These are phyloP conservation scores for Geoglossum glabrum DNA, from an alignment of 495 filamentous ascomycete genomes.

Conservation along the genomic window DNA sequence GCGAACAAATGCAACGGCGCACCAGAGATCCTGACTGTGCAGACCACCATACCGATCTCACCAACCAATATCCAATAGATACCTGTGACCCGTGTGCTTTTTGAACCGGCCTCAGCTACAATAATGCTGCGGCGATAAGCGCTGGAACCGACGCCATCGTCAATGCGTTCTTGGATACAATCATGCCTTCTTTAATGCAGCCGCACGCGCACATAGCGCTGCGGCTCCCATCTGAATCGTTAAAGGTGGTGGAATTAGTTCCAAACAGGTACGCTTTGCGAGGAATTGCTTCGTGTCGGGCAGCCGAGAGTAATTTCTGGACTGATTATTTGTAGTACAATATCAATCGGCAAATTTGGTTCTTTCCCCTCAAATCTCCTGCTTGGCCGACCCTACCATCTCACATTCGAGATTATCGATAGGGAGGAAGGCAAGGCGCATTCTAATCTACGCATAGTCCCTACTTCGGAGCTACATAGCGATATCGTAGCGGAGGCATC, in stretches of 20 bases:
- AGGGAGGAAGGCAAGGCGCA: constrained; percentile 31
- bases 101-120: no score
- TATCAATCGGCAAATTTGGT: constrained; percentile 79
- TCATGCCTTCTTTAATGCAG: constrained; percentile 31
- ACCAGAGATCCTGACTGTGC: not conserved
- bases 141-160: not conserved
- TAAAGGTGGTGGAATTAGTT: constrained; percentile 41
- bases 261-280: constrained; percentile 57
- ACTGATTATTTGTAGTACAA: constrained; percentile 31
- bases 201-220: constrained; percentile 44
- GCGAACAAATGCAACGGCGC: no score
- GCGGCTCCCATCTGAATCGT: constrained; percentile 43
- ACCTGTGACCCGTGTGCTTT: no score
- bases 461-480: constrained; percentile 61
- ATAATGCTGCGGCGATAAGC: not conserved
- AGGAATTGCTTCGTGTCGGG: constrained; percentile 7
- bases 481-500: constrained; percentile 42
- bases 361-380: constrained; percentile 69
- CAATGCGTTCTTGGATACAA: not conserved
- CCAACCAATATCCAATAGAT: not conserved
- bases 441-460: constrained; percentile 53
- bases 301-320: not conserved
- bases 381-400: constrained; percentile 69
- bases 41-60: not conserved
- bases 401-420: constrained; percentile 78